Conservation (phyloP, 176 grass and related monocot species). For the Oryza australiensis region DNA sequence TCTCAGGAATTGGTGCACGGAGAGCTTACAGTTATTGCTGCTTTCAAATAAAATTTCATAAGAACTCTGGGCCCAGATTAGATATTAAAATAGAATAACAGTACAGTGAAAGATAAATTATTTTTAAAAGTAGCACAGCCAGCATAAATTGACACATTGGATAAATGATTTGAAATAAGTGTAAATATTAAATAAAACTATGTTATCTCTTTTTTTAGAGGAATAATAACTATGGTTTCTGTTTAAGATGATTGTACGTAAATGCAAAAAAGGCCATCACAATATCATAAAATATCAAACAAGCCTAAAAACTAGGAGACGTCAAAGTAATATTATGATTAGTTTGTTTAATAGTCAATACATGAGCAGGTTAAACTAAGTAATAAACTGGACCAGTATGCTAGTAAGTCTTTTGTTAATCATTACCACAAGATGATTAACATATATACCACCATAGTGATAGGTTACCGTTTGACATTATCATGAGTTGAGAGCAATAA, state of each 20-base stretch:
- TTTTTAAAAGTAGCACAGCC: not conserved
- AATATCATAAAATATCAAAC: not conserved
- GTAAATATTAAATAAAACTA: conserved; percentile 1
- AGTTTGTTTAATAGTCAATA: not conserved
- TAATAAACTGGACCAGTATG: not conserved
- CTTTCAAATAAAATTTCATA: conserved; percentile 22
- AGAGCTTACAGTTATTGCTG: conserved; percentile 80
- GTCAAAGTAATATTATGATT: not conserved
- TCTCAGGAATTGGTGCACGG: conserved; percentile 53
- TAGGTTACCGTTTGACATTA: not conserved
- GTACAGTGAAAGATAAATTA: conserved; percentile 1
- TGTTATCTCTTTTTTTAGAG: too few relatives aligned
- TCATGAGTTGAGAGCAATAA: not conserved
- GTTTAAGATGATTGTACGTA: conserved; percentile 7
- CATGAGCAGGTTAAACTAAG: conserved; percentile 6
- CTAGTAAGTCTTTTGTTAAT: not conserved
- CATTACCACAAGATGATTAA: not conserved
- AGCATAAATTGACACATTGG: not conserved
- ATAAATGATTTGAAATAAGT: conserved; percentile 8
- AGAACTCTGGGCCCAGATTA: not conserved
- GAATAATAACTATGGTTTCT: conserved; percentile 9
- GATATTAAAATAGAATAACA: conserved; percentile 34
- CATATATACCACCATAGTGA: not conserved
- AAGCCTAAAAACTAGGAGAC: not conserved
- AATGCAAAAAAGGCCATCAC: conserved; percentile 30